Conservation (phyloP, 1,284 basidiomycete species). For the Rhodotorula sp. region DNA sequence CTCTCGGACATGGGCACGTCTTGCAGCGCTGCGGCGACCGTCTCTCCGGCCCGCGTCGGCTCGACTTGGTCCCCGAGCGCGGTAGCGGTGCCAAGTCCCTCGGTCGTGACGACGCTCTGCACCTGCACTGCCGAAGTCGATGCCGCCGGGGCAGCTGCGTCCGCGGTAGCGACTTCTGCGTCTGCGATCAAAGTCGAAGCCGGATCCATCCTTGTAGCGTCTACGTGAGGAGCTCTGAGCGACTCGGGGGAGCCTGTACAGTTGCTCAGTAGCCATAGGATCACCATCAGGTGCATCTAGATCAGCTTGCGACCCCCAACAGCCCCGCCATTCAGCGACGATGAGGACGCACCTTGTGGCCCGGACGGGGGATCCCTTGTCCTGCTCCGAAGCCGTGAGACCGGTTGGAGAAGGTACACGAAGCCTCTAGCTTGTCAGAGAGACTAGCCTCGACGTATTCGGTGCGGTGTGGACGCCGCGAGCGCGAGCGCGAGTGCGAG, state of each 20-base stretch:
- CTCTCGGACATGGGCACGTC: slow-evolving; percentile 21
- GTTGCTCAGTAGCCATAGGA: not conserved
- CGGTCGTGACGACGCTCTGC: slow-evolving; percentile 7
- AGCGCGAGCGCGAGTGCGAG: not conserved
- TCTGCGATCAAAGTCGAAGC: not conserved
- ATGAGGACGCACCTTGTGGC: slow-evolving; percentile 1
- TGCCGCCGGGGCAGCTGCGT: slow-evolving; percentile 10
- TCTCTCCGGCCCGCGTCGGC: slow-evolving; percentile 38
- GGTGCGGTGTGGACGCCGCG: not conserved
- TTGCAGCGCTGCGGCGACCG: not conserved
- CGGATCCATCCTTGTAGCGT: not conserved
- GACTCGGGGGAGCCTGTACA: not conserved
- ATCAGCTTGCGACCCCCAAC: too few relatives aligned
- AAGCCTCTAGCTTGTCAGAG: not conserved
- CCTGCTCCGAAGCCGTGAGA: not conserved
- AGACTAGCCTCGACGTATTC: not conserved
- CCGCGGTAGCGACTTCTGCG: slow-evolving; percentile 2
- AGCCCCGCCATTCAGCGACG: not conserved
- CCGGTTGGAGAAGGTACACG: not conserved
- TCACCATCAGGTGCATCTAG: not conserved
- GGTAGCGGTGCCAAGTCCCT: slow-evolving; percentile 14
- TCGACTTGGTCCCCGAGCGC: slow-evolving; percentile 6
- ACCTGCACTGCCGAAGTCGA: not conserved
- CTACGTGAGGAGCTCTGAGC: not conserved
- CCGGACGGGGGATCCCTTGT: not conserved